Base-by-base conservation (phyloP, 768 basidiomycete species). In the Lactarius pseudohatsudake region DNA sequence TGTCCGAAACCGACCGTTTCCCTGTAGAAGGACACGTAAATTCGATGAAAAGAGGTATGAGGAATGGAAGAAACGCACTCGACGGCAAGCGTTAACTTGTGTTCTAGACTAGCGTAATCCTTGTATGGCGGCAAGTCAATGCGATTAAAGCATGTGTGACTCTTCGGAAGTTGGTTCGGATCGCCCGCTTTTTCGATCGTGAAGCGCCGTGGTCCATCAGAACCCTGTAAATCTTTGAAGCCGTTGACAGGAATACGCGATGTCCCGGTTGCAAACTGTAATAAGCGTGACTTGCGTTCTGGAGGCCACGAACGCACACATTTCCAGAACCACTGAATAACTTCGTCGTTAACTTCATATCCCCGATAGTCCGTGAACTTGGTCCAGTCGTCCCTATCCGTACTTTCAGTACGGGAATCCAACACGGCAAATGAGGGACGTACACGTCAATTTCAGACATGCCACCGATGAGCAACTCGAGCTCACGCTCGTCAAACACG, bases 281-380 rank as follows among this genome's bases (percentile, higher is more conserved):
- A 80, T 60, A 98, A 78, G 38, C 96, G 92, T 16, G 93, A 95
- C 81, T 99, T 99, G 78, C 96, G 90, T 81, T 99, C 97, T 0
- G 96, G 89, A 13, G 97, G 96, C 97, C 97, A 99, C 72, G 90
- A 87, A 71, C 93, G 90, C 55, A 99, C 93, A 73, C 94, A 95
- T 80, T 98, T 94, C 97, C 97, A 99, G 89, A 99, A 99, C 97
- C 97, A 99, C 75, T 98, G 94, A 64, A 99, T 96, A 57, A 96
- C 92, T 74, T 96, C 94, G 74, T 96, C 94, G 72, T 90, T 91
- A 78, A 93, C 87, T 78, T 95, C 92, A 74, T 96, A 96, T 18
- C 94, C 96, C 70, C 96, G 90, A 79, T 98, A 98, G 76, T 98
- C 97, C 43, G 97, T 99, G 79, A 96, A 97, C 80, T 98, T 98